phyloP scores from a whole-genome alignment of 352 stramenopile genomes.

The Halophytophthora polymorphica region DNA sequence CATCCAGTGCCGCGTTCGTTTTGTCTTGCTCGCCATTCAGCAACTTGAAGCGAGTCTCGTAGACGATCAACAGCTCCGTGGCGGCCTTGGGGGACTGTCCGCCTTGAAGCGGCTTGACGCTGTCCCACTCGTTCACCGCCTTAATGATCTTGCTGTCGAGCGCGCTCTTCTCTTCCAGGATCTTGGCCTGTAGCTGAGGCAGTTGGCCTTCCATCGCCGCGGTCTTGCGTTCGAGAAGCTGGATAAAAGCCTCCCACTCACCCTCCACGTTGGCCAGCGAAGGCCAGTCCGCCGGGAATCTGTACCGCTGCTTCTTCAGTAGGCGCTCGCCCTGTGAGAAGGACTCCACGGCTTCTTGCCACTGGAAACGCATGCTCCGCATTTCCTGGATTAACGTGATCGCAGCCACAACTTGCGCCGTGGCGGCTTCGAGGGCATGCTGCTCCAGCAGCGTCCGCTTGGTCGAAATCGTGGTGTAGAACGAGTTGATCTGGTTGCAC shows the following conservation, averaged over 20 bases:
- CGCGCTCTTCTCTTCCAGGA: slow-evolving; percentile 94
- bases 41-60: slow-evolving; percentile 81
- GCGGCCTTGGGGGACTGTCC: slow-evolving; percentile 64
- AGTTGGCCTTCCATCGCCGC: slow-evolving; percentile 96
- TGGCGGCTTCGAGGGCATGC: slow-evolving; percentile 94
- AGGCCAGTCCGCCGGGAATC: slow-evolving; percentile 95
- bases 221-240: slow-evolving; percentile 87
- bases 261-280: slow-evolving; percentile 95
- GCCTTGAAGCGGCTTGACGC: slow-evolving; percentile 75
- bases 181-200: slow-evolving; percentile 96
- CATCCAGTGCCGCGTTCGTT: slow-evolving; percentile 93
- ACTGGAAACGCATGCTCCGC: slow-evolving; percentile 62
- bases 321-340: slow-evolving; percentile 95
- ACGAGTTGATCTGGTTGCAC: slow-evolving; percentile 89
- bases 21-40: slow-evolving; percentile 93
- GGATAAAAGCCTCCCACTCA: slow-evolving; percentile 94
- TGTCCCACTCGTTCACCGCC: slow-evolving; percentile 78
- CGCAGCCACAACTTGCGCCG: slow-evolving; percentile 93
- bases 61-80: slow-evolving; percentile 80
- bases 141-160: slow-evolving; percentile 83
- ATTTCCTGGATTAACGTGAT: slow-evolving; percentile 91
- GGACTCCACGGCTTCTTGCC: slow-evolving; percentile 79
- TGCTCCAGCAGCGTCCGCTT: slow-evolving; percentile 91
- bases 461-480: slow-evolving; percentile 82
- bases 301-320: slow-evolving; percentile 95